Base-by-base conservation (phyloP, 2,329 filamentous ascomycete genomes). In the Diaporthe eres region DNA sequence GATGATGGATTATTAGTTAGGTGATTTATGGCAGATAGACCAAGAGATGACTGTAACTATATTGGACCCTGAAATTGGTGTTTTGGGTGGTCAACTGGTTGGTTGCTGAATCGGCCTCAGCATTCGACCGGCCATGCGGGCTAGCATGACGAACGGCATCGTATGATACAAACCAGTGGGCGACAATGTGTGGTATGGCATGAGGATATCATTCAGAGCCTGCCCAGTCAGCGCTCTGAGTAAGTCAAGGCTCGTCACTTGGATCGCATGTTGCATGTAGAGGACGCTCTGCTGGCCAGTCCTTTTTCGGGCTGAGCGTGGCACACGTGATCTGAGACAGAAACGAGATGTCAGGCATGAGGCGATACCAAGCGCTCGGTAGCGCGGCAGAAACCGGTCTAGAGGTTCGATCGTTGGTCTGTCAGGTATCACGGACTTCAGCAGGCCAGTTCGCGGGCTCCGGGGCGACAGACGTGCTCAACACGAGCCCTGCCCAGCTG, bases 311-410 rank as follows among this genome's bases (percentile, higher is more conserved):
- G 22, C 63, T 53, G 63, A 10, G 61, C 44, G 17, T 51, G 34
- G 12, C 22, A 28, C 25, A 19, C 42, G 42, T 49, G 25, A n/a
- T n/a, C 25, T 1, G 28, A 17, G 44, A 51, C 47, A n/a, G n/a
- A 22, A 53, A 68, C 65, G n/a, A 53, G 31, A 34, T 68, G 65
- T 39, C 31, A 68, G 31, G 15, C 39, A 34, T 51, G 31, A 53
- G 65, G 65, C 47, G 31, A 68, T 25, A 68, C 31, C 19, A 37
- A 39, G 19, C 7, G n/a, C 22, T 49, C 44, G 28, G 61, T 49
- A 17, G 49, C 37, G 34, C 22, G 65, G 34, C 34, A 55, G 31
- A 25, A 22, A 22, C 17, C n/a, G 65, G 65, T 19, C 49, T 31
- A 28, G n/a, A 42, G 5, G 15, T 28, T 12, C 47, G 15, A 42